Evolutionary conservation across 352 stramenopile species (phyloP), one percentile per base, ranked within the genome.

Genomic region (Pythium grandisporangium): DNA sequence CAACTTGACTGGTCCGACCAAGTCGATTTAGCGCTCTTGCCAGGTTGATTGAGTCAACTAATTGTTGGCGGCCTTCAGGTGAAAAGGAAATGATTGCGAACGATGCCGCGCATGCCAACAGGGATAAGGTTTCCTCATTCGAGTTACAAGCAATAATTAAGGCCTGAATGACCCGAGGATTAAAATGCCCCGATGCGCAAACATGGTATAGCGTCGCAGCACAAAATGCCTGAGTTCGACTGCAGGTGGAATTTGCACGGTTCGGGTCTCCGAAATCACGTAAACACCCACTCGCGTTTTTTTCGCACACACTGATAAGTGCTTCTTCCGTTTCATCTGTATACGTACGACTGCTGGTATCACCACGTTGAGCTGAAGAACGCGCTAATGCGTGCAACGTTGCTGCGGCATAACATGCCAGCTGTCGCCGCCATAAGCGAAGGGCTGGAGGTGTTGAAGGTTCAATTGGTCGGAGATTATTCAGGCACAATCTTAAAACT

Each of bases 71-170:
- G 0, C 78, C 78, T 22, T 83, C 69, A 0, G 58, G 17, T 2
- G 72, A 78, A 47, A 88, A 88, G 20, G 74, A 88, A 7, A 83
- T 73, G 41, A 87, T 91, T 0, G 74, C 78, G 45, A 91, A 91
- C 4, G 78, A 77, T 2, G 74, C 72, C 0, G 78, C 66, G 38
- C 78, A 91, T 2, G 78, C 74, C 26, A 91, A 46, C 22, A 91
- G 37, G 5, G 72, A 80, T 25, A 78, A 60, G 10, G 61, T 64
- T 48, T 88, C 75, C 38, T 91, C 74, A 38, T 83, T 84, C 5
- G 49, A 49, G 23, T 84, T 88, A 61, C 78, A 87, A 21, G 68
- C 74, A 6, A 70, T 49, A 36, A 88, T 76, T 12, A 90, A 51
- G 0, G 70, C 76, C 24, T 84, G 66, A 8, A 86, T 69, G 19